Evolutionary conservation across 1,284 basidiomycete species (phyloP).

Genomic region (Ceratobasidium sp.): DNA sequence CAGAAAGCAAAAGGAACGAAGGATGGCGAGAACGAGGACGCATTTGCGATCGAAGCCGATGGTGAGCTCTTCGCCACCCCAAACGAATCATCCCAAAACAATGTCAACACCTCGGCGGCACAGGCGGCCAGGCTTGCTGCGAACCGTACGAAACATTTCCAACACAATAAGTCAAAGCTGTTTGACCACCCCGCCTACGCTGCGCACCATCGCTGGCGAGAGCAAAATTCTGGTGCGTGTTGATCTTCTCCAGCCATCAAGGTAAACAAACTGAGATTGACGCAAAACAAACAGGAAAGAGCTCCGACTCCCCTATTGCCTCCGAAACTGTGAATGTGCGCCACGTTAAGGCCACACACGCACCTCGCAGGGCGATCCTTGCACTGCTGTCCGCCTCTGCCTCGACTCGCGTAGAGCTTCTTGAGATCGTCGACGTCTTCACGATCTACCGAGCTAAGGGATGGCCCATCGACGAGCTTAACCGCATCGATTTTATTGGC

Average conservation of each 20-base stretch:
- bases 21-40: slow-evolving; percentile 6
- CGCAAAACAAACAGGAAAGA: background rate
- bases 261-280: background rate
- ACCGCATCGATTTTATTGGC: slow-evolving; percentile 37
- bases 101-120: background rate
- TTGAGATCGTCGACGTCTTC: slow-evolving; percentile 20
- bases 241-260: background rate
- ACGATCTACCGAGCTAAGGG: slow-evolving; percentile 18
- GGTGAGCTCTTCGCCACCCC: slow-evolving; percentile 14
- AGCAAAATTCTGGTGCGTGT: slow-evolving; percentile 16
- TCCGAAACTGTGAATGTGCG: background rate
- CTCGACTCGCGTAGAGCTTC: slow-evolving; percentile 26
- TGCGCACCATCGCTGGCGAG: slow-evolving; percentile 10
- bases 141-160: background rate
- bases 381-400: background rate
- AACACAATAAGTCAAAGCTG: background rate
- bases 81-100: background rate
- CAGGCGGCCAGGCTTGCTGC: background rate
- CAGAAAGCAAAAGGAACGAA: background rate
- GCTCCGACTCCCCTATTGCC: slow-evolving; percentile 19
- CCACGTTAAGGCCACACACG: slow-evolving; percentile 2
- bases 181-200: slow-evolving; percentile 8
- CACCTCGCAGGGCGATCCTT: slow-evolving; percentile 8
- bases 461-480: slow-evolving; percentile 23
- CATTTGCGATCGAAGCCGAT: slow-evolving; percentile 1